These are phyloP conservation scores for Sugiyamaella floridensis DNA, from an alignment of 805 yeast species.

Conservation along the genomic window DNA sequence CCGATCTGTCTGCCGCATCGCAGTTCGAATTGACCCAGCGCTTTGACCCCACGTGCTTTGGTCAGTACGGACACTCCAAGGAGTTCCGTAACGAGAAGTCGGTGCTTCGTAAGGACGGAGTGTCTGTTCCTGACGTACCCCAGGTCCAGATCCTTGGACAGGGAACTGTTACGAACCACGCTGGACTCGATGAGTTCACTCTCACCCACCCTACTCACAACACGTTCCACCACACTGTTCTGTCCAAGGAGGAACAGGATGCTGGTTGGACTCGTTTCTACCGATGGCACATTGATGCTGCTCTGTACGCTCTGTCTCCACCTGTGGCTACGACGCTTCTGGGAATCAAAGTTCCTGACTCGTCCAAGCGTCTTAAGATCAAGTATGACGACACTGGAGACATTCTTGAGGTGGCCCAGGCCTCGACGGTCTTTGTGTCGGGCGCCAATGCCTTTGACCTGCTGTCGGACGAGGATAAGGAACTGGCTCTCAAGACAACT, in stretches of 20 bases:
- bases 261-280: slow-evolving; percentile 69
- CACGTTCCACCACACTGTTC: slow-evolving; percentile 64
- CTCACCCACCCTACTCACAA: slow-evolving; percentile 82
- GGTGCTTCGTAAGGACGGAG: slow-evolving; percentile 73
- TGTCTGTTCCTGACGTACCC: slow-evolving; percentile 72
- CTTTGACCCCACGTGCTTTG: slow-evolving; percentile 66
- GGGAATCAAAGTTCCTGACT: slow-evolving; percentile 74
- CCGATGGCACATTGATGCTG: slow-evolving; percentile 93
- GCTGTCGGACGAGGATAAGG: slow-evolving; percentile 62
- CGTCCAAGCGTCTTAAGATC: slow-evolving; percentile 47
- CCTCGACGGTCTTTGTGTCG: slow-evolving; percentile 83
- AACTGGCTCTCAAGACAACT: slow-evolving; percentile 66
- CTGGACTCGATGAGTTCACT: slow-evolving; percentile 48
- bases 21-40: slow-evolving; percentile 71
- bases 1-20: slow-evolving; percentile 59
- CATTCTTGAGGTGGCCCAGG: slow-evolving; percentile 61
- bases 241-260: slow-evolving; percentile 56
- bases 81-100: slow-evolving; percentile 60
- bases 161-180: slow-evolving; percentile 52
- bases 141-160: slow-evolving; percentile 89
- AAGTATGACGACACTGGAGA: slow-evolving; percentile 63
- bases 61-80: slow-evolving; percentile 80
- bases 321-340: slow-evolving; percentile 80
- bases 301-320: slow-evolving; percentile 77
- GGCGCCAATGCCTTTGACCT: slow-evolving; percentile 73